A percentile compares a stretch with the other conserved stretches of the same genome.
Conservation (phyloP, 305 asterid species). For the Plantago coronopus region DNA sequence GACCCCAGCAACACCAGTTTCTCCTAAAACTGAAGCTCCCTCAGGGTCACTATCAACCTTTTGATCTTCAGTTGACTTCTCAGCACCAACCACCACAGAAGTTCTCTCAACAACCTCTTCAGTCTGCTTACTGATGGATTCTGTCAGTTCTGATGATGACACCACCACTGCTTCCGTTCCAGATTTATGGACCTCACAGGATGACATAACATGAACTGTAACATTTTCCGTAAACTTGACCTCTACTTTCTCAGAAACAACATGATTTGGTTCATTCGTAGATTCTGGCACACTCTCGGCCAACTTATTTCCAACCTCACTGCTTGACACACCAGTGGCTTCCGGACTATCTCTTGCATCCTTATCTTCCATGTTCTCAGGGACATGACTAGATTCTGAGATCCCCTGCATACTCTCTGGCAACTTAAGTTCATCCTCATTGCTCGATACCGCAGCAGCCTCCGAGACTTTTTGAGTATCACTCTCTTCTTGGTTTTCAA, state of each 20-base stretch:
- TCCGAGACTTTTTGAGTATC: constrained; percentile 24
- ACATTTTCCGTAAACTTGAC: constrained; percentile 22
- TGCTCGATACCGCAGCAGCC: constrained; percentile 21
- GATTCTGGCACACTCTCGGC: constrained; percentile 27
- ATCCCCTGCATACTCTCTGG: constrained; percentile 15
- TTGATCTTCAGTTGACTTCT: constrained; percentile 21
- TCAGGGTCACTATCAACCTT: constrained; percentile 20
- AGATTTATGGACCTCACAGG: constrained; percentile 30
- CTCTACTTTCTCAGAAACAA: constrained; percentile 26
- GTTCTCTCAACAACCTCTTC: constrained; percentile 23
- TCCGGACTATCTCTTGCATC: constrained; percentile 23
- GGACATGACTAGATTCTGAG: neutral
- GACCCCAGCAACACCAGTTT: constrained; percentile 3
- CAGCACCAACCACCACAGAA: constrained; percentile 25
- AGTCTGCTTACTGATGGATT: constrained; percentile 14
- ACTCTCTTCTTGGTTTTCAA: constrained; percentile 28
- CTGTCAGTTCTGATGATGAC: constrained; percentile 19
- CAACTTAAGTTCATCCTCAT: constrained; percentile 25
- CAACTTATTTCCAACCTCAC: constrained; percentile 25
- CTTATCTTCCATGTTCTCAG: constrained; percentile 30
- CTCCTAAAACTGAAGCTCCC: neutral
- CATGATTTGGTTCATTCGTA: constrained; percentile 23
- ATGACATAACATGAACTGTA: constrained; percentile 19
- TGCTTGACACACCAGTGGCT: constrained; percentile 20
- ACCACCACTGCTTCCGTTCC: constrained; percentile 32